Evolutionary conservation across 345 rosid species (phyloP).

Genomic region (Erodium maritimum): DNA sequence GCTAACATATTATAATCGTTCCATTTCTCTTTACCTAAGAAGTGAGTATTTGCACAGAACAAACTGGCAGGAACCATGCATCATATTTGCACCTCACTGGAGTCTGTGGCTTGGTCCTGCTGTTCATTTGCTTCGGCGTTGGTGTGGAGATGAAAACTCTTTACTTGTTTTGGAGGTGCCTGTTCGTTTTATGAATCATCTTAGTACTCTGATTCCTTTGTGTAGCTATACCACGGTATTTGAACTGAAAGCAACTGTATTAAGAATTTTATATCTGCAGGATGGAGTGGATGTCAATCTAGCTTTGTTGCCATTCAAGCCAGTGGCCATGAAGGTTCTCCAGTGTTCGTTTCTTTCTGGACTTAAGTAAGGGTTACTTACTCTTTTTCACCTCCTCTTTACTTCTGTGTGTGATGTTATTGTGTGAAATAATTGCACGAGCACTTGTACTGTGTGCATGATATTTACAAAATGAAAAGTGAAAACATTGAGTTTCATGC

Average conservation of each 20-base stretch:
- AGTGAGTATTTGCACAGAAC: slow-evolving; percentile 20
- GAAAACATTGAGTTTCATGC: not conserved
- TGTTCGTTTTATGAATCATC: slow-evolving; percentile 1
- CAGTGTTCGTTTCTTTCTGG: slow-evolving; percentile 76
- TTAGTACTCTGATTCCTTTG: not conserved
- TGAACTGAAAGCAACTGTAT: slow-evolving; percentile 5
- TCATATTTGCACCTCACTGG: slow-evolving; percentile 67
- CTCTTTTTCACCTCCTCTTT: not conserved
- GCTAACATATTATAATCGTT: not conserved
- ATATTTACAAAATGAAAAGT: not conserved
- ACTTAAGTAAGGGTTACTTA: slow-evolving; percentile 33
- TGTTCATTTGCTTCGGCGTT: slow-evolving; percentile 63
- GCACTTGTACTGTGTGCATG: not conserved
- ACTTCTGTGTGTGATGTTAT: not conserved
- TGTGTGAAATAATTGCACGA: too few species aligned
- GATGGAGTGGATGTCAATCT: slow-evolving; percentile 37
- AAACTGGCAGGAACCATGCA: slow-evolving; percentile 74
- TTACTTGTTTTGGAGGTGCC: slow-evolving; percentile 74
- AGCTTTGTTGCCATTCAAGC: slow-evolving; percentile 69
- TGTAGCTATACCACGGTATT: not conserved
- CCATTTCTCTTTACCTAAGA: not conserved
- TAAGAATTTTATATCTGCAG: slow-evolving; percentile 32
- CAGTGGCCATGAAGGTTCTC: slow-evolving; percentile 63
- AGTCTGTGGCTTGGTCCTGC: slow-evolving; percentile 75
- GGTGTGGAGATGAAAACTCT: slow-evolving; percentile 59